Conservation (phyloP, 257 asterid genomes). For the Cinchona pubescens region DNA sequence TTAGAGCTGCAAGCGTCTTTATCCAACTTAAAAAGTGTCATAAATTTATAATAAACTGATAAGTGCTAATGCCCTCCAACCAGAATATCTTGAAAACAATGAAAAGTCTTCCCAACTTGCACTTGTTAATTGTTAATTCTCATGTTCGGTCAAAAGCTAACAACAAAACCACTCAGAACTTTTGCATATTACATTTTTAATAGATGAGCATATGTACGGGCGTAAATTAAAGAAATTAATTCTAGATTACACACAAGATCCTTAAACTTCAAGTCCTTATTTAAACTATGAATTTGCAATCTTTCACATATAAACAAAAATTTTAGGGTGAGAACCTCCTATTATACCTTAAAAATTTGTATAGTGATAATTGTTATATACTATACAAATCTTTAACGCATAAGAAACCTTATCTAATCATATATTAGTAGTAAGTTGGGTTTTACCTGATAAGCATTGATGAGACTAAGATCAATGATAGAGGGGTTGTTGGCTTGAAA, state of each 20-base stretch:
- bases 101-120: background rate
- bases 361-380: too few species aligned
- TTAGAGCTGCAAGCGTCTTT: background rate
- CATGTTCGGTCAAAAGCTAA: too few species aligned
- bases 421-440: background rate
- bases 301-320: too few species aligned
- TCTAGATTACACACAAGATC: background rate
- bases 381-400: background rate
- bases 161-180: background rate
- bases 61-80: too few species aligned
- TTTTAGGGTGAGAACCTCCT: too few species aligned
- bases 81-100: background rate
- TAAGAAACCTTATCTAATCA: background rate
- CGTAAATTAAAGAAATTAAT: background rate
- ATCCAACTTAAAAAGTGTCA: background rate
- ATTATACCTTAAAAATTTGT: too few species aligned
- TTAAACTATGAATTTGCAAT: too few species aligned
- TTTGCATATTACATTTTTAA: background rate
- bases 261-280: background rate
- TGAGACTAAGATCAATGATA: slow-evolving; percentile 72
- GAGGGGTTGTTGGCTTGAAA: slow-evolving; percentile 65
- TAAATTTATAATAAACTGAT: background rate
- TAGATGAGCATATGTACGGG: background rate
- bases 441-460: slow-evolving; percentile 71
- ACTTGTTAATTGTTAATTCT: background rate